phyloP scores from a whole-genome alignment of 2,329 filamentous ascomycete species.

The Colletotrichum sp. region DNA sequence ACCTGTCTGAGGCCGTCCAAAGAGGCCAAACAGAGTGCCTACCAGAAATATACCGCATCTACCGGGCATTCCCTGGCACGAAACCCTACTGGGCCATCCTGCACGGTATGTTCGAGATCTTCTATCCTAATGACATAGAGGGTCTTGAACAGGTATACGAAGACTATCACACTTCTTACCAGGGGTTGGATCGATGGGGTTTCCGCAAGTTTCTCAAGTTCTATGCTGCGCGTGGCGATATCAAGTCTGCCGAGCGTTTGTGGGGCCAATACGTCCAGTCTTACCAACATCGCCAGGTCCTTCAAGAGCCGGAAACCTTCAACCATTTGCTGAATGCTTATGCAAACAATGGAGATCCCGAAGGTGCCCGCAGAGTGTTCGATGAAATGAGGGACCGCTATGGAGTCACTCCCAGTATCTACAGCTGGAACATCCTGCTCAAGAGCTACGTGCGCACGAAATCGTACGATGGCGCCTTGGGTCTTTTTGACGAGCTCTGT shows the following conservation, averaged over 20 bases:
- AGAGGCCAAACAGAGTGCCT: constrained; percentile 35
- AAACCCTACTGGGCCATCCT: constrained; percentile 44
- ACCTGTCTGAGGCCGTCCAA: constrained; percentile 38
- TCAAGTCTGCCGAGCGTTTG: constrained; percentile 47
- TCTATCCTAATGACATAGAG: constrained; percentile 38
- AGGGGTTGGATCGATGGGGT: constrained; percentile 44
- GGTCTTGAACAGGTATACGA: constrained; percentile 51
- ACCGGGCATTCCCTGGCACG: constrained; percentile 44
- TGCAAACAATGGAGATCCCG: constrained; percentile 69
- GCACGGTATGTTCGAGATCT: constrained; percentile 49
- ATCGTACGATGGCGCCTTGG: constrained; percentile 70
- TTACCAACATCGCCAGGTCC: constrained; percentile 34
- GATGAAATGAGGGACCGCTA: constrained; percentile 62
- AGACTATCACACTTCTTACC: constrained; percentile 52
- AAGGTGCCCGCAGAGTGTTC: constrained; percentile 65
- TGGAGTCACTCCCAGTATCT: constrained; percentile 58
- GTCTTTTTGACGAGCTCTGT: constrained; percentile 66
- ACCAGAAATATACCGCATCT: constrained; percentile 48
- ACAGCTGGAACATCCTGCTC: constrained; percentile 79
- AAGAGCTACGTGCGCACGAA: constrained; percentile 70
- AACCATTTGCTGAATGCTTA: constrained; percentile 73
- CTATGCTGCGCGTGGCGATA: constrained; percentile 53
- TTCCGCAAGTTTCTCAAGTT: constrained; percentile 55
- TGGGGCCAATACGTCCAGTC: constrained; percentile 47
- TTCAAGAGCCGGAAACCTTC: constrained; percentile 43